Evolutionary conservation across 2,329 filamentous ascomycete genomes (phyloP).

Genomic region (Eutypella sp.): DNA sequence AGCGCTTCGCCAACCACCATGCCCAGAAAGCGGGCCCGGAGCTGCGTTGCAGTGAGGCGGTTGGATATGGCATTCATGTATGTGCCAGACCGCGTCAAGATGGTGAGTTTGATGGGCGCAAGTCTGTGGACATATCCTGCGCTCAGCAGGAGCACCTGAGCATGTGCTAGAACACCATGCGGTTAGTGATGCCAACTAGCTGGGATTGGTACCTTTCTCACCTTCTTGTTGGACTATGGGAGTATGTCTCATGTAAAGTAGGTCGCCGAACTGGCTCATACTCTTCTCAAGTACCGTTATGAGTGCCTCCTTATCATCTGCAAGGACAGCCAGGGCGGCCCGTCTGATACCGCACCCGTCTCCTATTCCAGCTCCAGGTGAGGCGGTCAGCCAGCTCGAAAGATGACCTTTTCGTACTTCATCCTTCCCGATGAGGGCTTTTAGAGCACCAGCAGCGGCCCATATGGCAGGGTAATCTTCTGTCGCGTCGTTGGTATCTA

Average conservation of each 20-base stretch:
- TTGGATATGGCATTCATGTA: conserved; percentile 83
- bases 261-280: conserved; percentile 74
- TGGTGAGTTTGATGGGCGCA: conserved; percentile 59
- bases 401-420: conserved; percentile 48
- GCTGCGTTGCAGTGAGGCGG: conserved; percentile 71
- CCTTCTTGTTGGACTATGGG: conserved; percentile 87
- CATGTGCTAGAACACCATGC: conserved; percentile 54
- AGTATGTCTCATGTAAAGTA: conserved; percentile 79
- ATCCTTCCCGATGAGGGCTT: conserved; percentile 42
- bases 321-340: conserved; percentile 56
- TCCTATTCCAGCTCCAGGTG: conserved; percentile 60
- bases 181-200: neutral
- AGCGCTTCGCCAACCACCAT: conserved; percentile 79
- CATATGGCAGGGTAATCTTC: conserved; percentile 39
- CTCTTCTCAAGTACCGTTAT: conserved; percentile 60
- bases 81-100: conserved; percentile 63
- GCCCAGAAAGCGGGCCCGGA: conserved; percentile 72
- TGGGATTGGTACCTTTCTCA: conserved; percentile 31
- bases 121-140: conserved; percentile 70
- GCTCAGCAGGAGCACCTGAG: conserved; percentile 71
- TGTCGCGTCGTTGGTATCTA: conserved; percentile 27
- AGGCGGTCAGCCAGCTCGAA: conserved; percentile 59
- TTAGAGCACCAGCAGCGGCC: conserved; percentile 55
- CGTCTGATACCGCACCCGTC: conserved; percentile 62
- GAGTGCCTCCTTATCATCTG: conserved; percentile 46